Conservation (phyloP, 2,329 filamentous ascomycete species). For the Fusarium palustre region DNA sequence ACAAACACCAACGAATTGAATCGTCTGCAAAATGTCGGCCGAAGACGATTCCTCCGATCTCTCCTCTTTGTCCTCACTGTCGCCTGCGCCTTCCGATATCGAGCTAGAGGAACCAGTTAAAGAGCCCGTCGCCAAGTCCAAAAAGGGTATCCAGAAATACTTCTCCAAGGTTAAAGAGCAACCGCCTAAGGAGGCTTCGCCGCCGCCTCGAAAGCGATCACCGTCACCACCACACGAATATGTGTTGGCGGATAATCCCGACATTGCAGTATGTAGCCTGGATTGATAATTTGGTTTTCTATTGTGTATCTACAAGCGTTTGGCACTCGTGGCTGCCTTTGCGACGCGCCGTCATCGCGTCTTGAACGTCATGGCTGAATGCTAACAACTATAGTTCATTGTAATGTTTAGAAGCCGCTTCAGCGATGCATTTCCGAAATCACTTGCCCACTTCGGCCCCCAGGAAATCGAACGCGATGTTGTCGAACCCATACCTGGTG, state of each 20-base stretch:
- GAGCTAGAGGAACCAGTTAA: constrained; percentile 62
- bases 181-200: constrained; percentile 68
- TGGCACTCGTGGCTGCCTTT: constrained; percentile 54
- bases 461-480: constrained; percentile 94
- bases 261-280: constrained; percentile 82
- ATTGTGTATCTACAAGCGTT: constrained; percentile 43
- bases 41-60: constrained; percentile 74
- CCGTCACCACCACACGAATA: constrained; percentile 92
- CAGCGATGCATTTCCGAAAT: constrained; percentile 87
- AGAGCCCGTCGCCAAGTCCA: constrained; percentile 59
- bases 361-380: constrained; percentile 47
- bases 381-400: constrained; percentile 78
- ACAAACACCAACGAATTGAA: constrained; percentile 43
- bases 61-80: constrained; percentile 66
- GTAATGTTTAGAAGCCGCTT: constrained; percentile 98
- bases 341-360: constrained; percentile 68
- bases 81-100: constrained; percentile 58
- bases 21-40: constrained; percentile 62
- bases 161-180: constrained; percentile 68
- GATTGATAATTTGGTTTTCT: background rate
- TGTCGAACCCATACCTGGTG: constrained; percentile 79
- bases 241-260: constrained; percentile 87
- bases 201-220: constrained; percentile 80
- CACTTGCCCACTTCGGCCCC: constrained; percentile 88
- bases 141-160: constrained; percentile 73